Conservation (phyloP, 2,329 filamentous ascomycete species). For the Elsinoe perseae region DNA sequence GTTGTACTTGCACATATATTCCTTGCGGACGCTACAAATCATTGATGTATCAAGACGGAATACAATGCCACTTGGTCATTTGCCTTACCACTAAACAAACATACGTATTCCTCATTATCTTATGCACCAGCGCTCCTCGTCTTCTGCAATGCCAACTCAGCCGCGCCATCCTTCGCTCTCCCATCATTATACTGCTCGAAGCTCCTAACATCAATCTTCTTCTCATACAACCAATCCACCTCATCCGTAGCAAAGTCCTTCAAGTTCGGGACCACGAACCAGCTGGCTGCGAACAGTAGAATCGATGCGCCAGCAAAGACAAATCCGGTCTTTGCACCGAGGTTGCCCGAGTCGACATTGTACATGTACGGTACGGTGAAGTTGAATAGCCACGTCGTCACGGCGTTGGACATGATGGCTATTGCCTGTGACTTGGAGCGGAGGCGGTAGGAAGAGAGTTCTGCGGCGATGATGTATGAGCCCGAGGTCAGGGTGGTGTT, state of each 20-base stretch:
- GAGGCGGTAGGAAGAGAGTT: conserved; percentile 50
- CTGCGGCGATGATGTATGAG: conserved; percentile 46
- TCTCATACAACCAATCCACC: conserved; percentile 38
- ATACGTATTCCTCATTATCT: too few species aligned
- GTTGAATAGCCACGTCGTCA: conserved; percentile 48
- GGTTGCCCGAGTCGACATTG: conserved; percentile 38
- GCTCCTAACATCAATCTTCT: background rate
- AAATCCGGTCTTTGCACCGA: conserved; percentile 37
- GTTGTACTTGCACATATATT: too few species aligned
- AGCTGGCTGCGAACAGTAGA: conserved; percentile 30
- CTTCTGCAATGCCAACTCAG: background rate
- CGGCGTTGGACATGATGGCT: conserved; percentile 31
- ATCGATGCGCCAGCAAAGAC: conserved; percentile 33
- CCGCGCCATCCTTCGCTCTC: background rate
- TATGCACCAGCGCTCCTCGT: background rate
- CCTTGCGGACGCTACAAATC: too few species aligned
- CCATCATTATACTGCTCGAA: conserved; percentile 1
- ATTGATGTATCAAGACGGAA: too few species aligned
- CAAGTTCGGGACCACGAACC: conserved; percentile 46
- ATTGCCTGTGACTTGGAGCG: conserved; percentile 50
- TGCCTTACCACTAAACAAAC: too few species aligned
- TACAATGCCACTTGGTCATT: too few species aligned
- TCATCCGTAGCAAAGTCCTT: conserved; percentile 42
- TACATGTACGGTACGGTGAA: conserved; percentile 51
- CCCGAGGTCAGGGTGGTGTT: conserved; percentile 38